Evolutionary conservation across 1,139 yeast species (phyloP).

Genomic region (Saccharomyces hybrid): DNA sequence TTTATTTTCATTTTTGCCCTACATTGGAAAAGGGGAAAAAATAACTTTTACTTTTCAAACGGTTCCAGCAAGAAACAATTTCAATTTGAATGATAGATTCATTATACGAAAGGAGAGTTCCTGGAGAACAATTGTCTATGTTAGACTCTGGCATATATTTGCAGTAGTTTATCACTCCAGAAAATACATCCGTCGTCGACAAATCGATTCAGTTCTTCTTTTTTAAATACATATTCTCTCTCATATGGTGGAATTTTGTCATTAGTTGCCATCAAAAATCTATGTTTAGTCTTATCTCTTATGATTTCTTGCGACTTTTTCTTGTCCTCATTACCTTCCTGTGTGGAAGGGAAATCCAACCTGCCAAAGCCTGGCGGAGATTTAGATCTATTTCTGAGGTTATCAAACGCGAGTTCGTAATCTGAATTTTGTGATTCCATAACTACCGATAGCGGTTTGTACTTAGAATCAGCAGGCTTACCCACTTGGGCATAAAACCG

Average conservation of each 20-base stretch:
- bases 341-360: conserved; percentile 57
- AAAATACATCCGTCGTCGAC: conserved; percentile 40
- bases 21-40: background rate
- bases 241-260: conserved; percentile 26
- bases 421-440: background rate
- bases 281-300: conserved; percentile 33
- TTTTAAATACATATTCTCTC: conserved; percentile 29
- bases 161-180: conserved; percentile 20
- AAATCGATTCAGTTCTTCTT: conserved; percentile 31
- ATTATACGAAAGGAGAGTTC: background rate
- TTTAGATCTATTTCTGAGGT: conserved; percentile 39
- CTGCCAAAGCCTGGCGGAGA: conserved; percentile 62
- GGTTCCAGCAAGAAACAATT: background rate
- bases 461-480: conserved; percentile 10
- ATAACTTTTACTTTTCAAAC: background rate
- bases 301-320: conserved; percentile 30
- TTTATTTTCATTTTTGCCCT: background rate
- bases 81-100: background rate
- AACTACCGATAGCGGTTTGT: background rate
- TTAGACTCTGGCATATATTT: conserved; percentile 16
- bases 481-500: conserved; percentile 19
- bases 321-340: conserved; percentile 38
- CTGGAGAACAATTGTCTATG: background rate
- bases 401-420: conserved; percentile 18
- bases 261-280: conserved; percentile 34